phyloP scores from a whole-genome alignment of 192 early-diverging fungal species.

The Coemansia sp. region DNA sequence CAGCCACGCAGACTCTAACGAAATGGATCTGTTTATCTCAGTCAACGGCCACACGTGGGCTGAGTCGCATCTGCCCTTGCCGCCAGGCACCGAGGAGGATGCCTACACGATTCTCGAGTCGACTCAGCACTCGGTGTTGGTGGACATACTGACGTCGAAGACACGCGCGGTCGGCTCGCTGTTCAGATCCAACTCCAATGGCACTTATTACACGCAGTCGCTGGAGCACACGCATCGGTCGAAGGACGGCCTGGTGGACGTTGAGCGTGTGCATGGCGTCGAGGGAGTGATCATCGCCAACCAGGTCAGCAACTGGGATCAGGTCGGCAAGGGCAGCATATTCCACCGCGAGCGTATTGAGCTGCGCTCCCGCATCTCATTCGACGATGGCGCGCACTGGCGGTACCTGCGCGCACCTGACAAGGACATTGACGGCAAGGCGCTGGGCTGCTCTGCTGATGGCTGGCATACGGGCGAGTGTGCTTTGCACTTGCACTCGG shows the following conservation, averaged over 20 bases:
- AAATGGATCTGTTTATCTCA: conserved; percentile 67
- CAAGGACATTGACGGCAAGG: conserved; percentile 58
- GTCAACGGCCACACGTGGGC: conserved; percentile 67
- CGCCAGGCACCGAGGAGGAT: conserved; percentile 57
- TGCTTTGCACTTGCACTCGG: conserved; percentile 83
- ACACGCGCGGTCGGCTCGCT: conserved; percentile 64
- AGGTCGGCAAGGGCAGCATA: conserved; percentile 40
- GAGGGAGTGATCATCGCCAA: conserved; percentile 87
- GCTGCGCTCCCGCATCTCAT: conserved; percentile 76
- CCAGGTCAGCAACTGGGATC: conserved; percentile 76
- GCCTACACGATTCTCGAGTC: conserved; percentile 89
- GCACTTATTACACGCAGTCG: conserved; percentile 78
- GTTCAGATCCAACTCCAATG: conserved; percentile 85
- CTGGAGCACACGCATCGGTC: conserved; percentile 84
- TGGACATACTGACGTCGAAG: conserved; percentile 66
- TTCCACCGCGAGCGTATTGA: conserved; percentile 54
- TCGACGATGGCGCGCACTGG: conserved; percentile 86
- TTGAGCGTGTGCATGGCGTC: conserved; percentile 82
- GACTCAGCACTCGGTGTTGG: conserved; percentile 66
- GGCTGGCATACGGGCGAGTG: conserved; percentile 60
- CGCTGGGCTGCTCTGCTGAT: conserved; percentile 59
- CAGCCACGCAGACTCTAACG: conserved; percentile 57
- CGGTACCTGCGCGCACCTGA: conserved; percentile 65
- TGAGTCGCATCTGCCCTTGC: conserved; percentile 63
- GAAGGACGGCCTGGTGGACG: conserved; percentile 75